Conservation (phyloP, 805 yeast species). For the Schizosaccharomyces osmophilus region DNA sequence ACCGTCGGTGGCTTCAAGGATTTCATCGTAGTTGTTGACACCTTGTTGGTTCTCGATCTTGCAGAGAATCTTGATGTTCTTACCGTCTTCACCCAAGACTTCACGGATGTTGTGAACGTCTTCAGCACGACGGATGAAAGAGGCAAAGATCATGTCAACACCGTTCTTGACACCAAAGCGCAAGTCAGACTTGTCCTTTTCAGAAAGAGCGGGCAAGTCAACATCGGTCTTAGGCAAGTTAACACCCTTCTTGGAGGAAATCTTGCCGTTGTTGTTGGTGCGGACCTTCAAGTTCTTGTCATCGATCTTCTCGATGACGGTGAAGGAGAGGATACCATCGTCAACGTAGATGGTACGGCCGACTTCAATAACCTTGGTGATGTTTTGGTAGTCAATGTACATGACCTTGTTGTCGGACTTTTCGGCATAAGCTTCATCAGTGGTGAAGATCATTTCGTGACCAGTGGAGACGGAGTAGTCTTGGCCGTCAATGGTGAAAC, state of each 20-base stretch:
- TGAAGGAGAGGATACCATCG: constrained; percentile 92
- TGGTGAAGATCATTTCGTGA: constrained; percentile 82
- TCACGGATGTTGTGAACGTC: constrained; percentile 77
- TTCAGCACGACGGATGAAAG: constrained; percentile 84
- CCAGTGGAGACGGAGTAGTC: constrained; percentile 67
- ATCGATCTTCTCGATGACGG: constrained; percentile 66
- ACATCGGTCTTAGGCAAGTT: constrained; percentile 97
- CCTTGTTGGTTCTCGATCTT: constrained; percentile 99
- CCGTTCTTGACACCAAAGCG: constrained; percentile 89
- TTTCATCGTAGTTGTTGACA: constrained; percentile 96
- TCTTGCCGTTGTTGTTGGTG: constrained; percentile 83
- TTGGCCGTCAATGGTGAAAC: constrained; percentile 55
- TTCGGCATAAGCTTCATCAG: constrained; percentile 56
- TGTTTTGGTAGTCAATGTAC: constrained; percentile 87
- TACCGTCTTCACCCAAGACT: constrained; percentile 92
- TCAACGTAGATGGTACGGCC: constrained; percentile 89
- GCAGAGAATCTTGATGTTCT: constrained; percentile 82
- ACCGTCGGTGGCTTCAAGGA: constrained; percentile 85
- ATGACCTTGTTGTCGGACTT: constrained; percentile 54
- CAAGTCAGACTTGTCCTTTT: constrained; percentile 83
- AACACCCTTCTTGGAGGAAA: constrained; percentile 95
- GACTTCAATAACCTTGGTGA: constrained; percentile 68
- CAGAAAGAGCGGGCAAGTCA: constrained; percentile 91
- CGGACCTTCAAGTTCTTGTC: constrained; percentile 59
- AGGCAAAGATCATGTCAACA: constrained; percentile 96